A percentile compares a stretch with the other conserved stretches of the same genome.
phyloP scores from a whole-genome alignment of 2,329 filamentous ascomycete species.

The Verticillium klebahnii region DNA sequence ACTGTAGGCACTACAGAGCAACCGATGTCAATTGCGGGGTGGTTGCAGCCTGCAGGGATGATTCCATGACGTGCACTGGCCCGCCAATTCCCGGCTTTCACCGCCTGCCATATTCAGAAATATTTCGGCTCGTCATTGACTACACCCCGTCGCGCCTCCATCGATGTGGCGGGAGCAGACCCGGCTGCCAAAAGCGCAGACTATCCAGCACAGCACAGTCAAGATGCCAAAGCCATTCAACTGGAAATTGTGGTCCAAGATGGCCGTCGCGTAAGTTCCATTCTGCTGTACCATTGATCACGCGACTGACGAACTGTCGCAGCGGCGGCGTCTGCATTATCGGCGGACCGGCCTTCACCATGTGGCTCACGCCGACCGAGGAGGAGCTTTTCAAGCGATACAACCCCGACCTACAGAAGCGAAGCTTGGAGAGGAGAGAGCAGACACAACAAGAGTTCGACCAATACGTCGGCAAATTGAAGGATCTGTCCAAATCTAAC shows the following conservation, averaged over 20 bases:
- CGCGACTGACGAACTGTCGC: constrained; percentile 10
- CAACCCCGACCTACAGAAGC: constrained; percentile 89
- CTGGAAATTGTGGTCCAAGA: constrained; percentile 62
- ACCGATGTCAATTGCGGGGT: neutral
- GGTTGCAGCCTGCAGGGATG: neutral
- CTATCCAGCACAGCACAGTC: neutral
- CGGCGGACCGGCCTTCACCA: constrained; percentile 80
- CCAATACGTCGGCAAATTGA: constrained; percentile 77
- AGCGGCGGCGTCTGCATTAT: constrained; percentile 71
- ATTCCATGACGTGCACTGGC: constrained; percentile 5
- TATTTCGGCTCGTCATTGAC: constrained; percentile 11
- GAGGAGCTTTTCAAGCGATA: constrained; percentile 91
- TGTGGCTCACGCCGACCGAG: constrained; percentile 76
- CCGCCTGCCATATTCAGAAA: constrained; percentile 6
- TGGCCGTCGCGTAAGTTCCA: constrained; percentile 59
- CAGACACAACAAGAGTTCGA: constrained; percentile 83
- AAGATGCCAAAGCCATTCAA: constrained; percentile 41
- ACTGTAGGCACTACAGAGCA: too few species aligned
- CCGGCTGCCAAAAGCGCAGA: constrained; percentile 21
- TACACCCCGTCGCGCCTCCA: neutral
- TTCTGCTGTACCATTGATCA: neutral
- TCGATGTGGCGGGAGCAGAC: neutral
- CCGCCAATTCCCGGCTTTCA: neutral
- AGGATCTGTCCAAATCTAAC: constrained; percentile 85
- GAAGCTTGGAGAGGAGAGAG: constrained; percentile 73